A percentile compares a stretch with the other conserved stretches of the same genome.
phyloP scores from a whole-genome alignment of 179 eudicot genomes.

The Gypsophila paniculata region DNA sequence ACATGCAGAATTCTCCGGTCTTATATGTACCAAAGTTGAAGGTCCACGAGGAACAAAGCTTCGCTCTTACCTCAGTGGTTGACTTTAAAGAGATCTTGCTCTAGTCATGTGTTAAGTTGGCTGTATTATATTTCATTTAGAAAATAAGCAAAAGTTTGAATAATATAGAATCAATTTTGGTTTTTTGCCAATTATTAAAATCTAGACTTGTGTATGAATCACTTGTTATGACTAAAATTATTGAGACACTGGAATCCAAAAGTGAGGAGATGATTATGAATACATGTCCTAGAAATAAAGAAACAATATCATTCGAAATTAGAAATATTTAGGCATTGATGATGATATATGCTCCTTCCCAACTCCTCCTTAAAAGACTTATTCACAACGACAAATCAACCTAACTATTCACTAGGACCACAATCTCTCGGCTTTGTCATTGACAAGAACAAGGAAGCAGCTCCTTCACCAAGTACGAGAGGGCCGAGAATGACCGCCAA shows the following conservation, averaged over 20 bases:
- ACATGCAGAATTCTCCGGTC: not conserved
- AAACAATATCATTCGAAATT: not conserved
- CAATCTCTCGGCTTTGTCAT: no score
- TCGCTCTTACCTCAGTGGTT: not conserved
- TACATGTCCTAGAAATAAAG: not conserved
- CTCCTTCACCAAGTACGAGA: not conserved
- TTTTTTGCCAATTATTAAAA: not conserved
- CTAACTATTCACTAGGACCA: not conserved
- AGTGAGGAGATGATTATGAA: no score
- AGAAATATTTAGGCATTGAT: not conserved
- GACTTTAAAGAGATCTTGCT: not conserved
- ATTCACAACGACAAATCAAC: not conserved
- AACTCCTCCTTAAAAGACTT: not conserved
- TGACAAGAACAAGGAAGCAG: not conserved
- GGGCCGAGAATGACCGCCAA: no score
- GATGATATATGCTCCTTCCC: not conserved
- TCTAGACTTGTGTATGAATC: not conserved
- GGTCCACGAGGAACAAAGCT: not conserved
- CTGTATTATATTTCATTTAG: not conserved
- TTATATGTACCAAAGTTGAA: not conserved
- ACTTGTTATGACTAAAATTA: not conserved
- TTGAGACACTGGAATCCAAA: not conserved
- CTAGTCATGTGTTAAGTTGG: not conserved
- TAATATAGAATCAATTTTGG: not conserved
- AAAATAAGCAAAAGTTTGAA: not conserved